Conservation (phyloP, 2,329 filamentous ascomycete genomes). For the Neonectria ditissima region DNA sequence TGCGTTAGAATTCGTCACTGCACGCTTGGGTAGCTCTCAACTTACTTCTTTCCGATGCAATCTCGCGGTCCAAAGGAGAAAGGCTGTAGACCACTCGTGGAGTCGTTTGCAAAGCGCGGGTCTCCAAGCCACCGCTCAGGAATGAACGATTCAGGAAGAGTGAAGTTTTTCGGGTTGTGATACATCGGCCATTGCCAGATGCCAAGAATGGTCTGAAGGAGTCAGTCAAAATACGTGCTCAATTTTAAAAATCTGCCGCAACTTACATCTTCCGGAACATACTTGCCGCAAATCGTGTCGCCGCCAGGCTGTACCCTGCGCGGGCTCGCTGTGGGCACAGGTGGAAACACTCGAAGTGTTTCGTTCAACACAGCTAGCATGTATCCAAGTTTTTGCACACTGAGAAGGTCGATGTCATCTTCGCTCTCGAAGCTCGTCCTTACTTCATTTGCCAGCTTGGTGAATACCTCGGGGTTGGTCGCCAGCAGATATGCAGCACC, state of each 20-base stretch:
- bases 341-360: constrained; percentile 23
- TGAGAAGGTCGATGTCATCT: constrained; percentile 28
- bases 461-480: constrained; percentile 44
- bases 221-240: neutral
- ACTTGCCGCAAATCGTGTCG: constrained; percentile 8
- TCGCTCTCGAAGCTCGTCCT: constrained; percentile 22
- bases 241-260: neutral
- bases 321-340: constrained; percentile 16
- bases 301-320: constrained; percentile 1
- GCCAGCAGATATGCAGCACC: constrained; percentile 46
- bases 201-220: constrained; percentile 2
- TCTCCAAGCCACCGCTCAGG: constrained; percentile 25
- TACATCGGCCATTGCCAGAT: constrained; percentile 26
- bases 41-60: constrained; percentile 27
- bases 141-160: constrained; percentile 12
- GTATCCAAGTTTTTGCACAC: constrained; percentile 26
- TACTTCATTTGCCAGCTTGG: constrained; percentile 52
- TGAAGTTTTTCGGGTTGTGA: constrained; percentile 16
- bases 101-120: neutral
- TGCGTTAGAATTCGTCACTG: neutral
- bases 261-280: constrained; percentile 1
- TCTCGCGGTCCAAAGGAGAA: constrained; percentile 25
- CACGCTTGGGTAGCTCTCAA: neutral
- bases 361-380: constrained; percentile 26
- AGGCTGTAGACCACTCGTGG: constrained; percentile 13